Percentiles rank a stretch among this genome's conserved stretches.
These are phyloP conservation scores for Stylonectria norvegica DNA, from an alignment of 2,329 filamentous ascomycete species.

Conservation along the genomic window DNA sequence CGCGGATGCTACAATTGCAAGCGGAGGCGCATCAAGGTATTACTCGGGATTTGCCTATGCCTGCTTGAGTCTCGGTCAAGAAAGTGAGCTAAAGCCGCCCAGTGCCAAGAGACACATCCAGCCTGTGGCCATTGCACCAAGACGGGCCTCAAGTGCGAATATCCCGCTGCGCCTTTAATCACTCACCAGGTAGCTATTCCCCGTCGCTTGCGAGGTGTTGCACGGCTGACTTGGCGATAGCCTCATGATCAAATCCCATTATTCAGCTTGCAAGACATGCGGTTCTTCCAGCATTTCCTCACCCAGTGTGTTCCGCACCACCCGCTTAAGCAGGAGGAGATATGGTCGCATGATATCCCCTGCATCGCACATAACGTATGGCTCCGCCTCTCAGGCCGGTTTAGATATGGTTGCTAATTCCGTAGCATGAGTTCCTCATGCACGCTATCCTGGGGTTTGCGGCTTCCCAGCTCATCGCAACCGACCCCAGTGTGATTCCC, in stretches of 20 bases:
- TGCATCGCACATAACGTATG: slow-evolving; percentile 63
- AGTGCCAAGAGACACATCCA: slow-evolving; percentile 65
- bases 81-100: slow-evolving; percentile 12
- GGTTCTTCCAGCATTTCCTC: slow-evolving; percentile 66
- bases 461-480: slow-evolving; percentile 59
- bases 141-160: slow-evolving; percentile 60
- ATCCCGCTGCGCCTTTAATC: slow-evolving; percentile 51
- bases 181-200: slow-evolving; percentile 43
- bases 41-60: slow-evolving; percentile 2
- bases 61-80: background rate
- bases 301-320: slow-evolving; percentile 60
- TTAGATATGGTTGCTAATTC: slow-evolving; percentile 5
- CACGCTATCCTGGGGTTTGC: slow-evolving; percentile 66
- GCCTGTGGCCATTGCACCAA: slow-evolving; percentile 62
- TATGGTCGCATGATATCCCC: slow-evolving; percentile 66
- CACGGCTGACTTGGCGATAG: slow-evolving; percentile 30
- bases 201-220: too few species aligned
- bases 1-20: slow-evolving; percentile 67
- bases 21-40: slow-evolving; percentile 61
- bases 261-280: slow-evolving; percentile 62
- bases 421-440: slow-evolving; percentile 63
- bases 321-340: slow-evolving; percentile 60
- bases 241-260: slow-evolving; percentile 56
- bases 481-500: slow-evolving; percentile 49
- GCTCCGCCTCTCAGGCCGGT: background rate